These are phyloP conservation scores for Tolypocladium tundrense DNA, from an alignment of 2,329 filamentous ascomycete species.

Conservation along the genomic window DNA sequence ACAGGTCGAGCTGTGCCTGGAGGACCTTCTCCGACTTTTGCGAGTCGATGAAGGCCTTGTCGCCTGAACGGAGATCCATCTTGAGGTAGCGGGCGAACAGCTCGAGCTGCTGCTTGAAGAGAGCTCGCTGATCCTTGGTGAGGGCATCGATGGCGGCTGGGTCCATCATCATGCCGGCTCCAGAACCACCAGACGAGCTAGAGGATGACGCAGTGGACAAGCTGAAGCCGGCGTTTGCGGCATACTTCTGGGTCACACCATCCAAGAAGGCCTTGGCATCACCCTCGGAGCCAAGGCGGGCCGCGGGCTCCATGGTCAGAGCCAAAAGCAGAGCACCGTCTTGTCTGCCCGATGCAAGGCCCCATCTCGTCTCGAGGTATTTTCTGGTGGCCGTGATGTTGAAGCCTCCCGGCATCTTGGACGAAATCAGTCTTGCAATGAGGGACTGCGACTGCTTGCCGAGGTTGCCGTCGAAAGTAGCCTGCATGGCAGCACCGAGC, in stretches of 20 bases:
- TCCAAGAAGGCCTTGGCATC: constrained; percentile 93
- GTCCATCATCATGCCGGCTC: constrained; percentile 98
- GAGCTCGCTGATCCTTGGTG: constrained; percentile 87
- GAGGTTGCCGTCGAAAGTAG: constrained; percentile 96
- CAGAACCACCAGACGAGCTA: constrained; percentile 59
- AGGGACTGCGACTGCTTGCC: constrained; percentile 93
- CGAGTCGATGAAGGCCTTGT: constrained; percentile 80
- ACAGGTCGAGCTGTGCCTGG: constrained; percentile 87
- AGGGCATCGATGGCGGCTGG: constrained; percentile 92
- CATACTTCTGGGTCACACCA: constrained; percentile 82
- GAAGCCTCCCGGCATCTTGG: constrained; percentile 99
- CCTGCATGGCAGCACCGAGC: constrained; percentile 88
- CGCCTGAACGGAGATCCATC: constrained; percentile 90
- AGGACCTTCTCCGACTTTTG: constrained; percentile 80
- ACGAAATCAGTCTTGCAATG: constrained; percentile 89
- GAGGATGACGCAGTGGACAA: constrained; percentile 67
- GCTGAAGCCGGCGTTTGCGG: constrained; percentile 70
- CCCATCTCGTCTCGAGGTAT: constrained; percentile 91
- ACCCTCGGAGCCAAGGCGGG: constrained; percentile 77
- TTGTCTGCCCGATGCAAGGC: constrained; percentile 74
- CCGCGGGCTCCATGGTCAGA: constrained; percentile 83
- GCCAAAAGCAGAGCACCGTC: constrained; percentile 83
- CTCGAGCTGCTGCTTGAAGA: constrained; percentile 98
- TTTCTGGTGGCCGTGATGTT: constrained; percentile 95
- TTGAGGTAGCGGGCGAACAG: constrained; percentile 92